Evolutionary conservation across 257 asterid genomes (phyloP).

Genomic region (Scutellaria baicalensis): DNA sequence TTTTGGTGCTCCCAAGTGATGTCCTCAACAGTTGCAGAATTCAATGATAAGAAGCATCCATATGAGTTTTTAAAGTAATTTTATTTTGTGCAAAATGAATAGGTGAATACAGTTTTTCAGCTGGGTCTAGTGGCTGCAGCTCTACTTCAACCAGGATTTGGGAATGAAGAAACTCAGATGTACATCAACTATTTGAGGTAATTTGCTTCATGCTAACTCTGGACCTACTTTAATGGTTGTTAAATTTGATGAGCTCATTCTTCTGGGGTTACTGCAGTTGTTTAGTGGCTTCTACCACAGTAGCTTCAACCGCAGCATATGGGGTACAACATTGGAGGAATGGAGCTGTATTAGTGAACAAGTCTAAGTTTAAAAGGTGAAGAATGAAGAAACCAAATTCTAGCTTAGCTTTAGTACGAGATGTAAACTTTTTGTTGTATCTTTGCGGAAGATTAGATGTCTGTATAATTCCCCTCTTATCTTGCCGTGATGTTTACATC

Average conservation of each 20-base stretch:
- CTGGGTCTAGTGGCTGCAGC: constrained; percentile 83
- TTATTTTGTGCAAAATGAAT: background rate
- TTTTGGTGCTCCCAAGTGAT: background rate
- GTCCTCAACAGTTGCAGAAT: background rate
- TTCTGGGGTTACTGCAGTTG: constrained; percentile 51
- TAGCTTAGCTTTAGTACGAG: background rate
- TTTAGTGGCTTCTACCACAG: constrained; percentile 79
- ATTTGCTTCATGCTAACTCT: background rate
- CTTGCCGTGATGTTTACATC: background rate
- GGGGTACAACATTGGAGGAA: constrained; percentile 64
- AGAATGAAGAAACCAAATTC: background rate
- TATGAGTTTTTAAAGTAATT: background rate
- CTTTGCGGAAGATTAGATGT: background rate
- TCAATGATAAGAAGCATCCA: background rate
- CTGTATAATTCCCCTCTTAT: background rate
- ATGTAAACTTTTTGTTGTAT: background rate
- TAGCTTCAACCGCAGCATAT: constrained; percentile 74
- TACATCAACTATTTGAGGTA: constrained; percentile 69
- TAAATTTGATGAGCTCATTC: background rate
- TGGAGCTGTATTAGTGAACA: constrained; percentile 24
- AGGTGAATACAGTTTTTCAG: constrained; percentile 91
- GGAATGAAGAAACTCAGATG: constrained; percentile 58
- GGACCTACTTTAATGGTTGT: background rate
- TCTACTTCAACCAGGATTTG: constrained; percentile 89
- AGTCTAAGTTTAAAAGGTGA: constrained; percentile 3